These are phyloP conservation scores for Leccinum proliferum DNA, from an alignment of 1,284 basidiomycete genomes.

Conservation along the genomic window DNA sequence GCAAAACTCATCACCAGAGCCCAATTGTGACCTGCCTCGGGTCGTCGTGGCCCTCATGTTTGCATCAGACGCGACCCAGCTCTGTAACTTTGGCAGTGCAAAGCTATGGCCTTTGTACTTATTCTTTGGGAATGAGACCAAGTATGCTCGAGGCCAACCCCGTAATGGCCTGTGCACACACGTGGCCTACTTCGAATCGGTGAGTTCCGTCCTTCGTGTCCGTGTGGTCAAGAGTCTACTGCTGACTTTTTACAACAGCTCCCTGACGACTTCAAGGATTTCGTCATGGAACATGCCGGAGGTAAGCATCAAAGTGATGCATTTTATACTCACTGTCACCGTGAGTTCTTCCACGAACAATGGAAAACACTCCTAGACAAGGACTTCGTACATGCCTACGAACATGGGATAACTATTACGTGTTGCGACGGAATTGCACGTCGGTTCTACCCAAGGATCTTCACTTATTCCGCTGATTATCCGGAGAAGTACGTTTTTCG, in stretches of 20 bases:
- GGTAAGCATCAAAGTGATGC: not conserved
- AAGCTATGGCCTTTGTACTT: constrained; percentile 27
- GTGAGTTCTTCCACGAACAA: too few relatives aligned
- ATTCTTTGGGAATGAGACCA: constrained; percentile 22
- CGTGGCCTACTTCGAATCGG: not conserved
- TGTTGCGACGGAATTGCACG: too few relatives aligned
- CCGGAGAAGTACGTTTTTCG: too few relatives aligned
- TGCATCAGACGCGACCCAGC: constrained; percentile 28
- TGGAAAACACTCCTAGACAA: too few relatives aligned
- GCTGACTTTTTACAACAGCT: not conserved
- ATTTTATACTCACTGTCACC: not conserved
- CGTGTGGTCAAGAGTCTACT: not conserved
- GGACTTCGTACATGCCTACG: too few relatives aligned
- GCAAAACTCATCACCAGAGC: not conserved
- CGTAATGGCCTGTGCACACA: not conserved
- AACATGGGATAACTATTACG: too few relatives aligned
- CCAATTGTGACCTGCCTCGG: not conserved
- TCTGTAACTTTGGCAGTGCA: constrained; percentile 22
- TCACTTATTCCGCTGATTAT: too few relatives aligned
- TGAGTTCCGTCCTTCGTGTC: not conserved
- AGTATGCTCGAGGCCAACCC: not conserved
- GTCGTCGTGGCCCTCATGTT: constrained; percentile 19
- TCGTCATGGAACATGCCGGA: not conserved
- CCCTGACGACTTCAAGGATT: not conserved
- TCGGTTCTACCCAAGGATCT: too few relatives aligned